Evolutionary conservation across 148 eudicot genomes (phyloP).

Genomic region (Agrostemma githago): DNA sequence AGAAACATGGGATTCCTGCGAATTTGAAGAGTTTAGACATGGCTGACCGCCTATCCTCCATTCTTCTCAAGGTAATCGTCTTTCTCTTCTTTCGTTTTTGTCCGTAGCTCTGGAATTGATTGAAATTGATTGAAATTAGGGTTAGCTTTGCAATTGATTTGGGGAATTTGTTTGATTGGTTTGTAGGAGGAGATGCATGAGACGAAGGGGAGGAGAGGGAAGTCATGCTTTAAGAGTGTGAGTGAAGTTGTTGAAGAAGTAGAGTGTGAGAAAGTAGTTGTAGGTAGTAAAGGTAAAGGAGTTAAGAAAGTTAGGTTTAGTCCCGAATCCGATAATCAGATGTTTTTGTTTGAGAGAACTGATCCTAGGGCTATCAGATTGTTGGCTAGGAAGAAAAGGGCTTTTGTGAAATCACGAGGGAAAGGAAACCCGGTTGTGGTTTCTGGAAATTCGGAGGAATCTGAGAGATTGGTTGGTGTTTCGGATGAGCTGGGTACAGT

Average conservation of each 20-base stretch:
- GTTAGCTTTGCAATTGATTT: background rate
- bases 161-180: background rate
- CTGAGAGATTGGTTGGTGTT: background rate
- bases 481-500: background rate
- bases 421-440: constrained; percentile 3
- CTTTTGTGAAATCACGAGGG: constrained; percentile 9
- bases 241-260: constrained; percentile 16
- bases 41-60: constrained; percentile 46
- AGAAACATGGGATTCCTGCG: constrained; percentile 59
- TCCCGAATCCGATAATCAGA: constrained; percentile 53
- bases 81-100: background rate
- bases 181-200: constrained; percentile 16
- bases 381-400: constrained; percentile 36
- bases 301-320: constrained; percentile 66
- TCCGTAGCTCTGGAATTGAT: background rate
- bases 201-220: constrained; percentile 15
- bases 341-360: constrained; percentile 39
- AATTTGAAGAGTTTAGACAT: constrained; percentile 55
- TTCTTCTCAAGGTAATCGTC: constrained; percentile 40
- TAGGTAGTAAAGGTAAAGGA: constrained; percentile 33
- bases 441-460: background rate
- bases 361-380: constrained; percentile 33
- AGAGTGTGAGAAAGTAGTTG: constrained; percentile 24
- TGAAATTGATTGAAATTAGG: constrained; percentile 4
- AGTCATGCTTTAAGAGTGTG: constrained; percentile 39